Evolutionary conservation across 306 rosid genomes (phyloP), one percentile per base, ranked within the genome.

Genomic region (Gleditsia sinensis): DNA sequence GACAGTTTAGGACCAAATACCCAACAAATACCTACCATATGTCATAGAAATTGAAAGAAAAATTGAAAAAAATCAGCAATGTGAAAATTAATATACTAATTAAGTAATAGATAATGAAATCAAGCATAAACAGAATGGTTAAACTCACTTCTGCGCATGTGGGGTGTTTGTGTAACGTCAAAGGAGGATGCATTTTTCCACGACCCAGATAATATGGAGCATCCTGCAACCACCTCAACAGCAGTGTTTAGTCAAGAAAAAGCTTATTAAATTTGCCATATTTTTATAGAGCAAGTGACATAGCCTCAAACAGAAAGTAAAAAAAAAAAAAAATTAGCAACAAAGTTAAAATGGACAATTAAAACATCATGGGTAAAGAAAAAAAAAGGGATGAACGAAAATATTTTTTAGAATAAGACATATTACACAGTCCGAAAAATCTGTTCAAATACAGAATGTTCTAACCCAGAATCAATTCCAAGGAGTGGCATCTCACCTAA

Each of bases 121-220:
- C 2, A 80, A 17, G 3, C 8, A 36, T n/a, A 56, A 74, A 45
- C 1, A 3, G 14, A 3, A 19, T 75, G 56, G 48, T 63, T 1
- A 64, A 79, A 84, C 96, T 91, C 69, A 94, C 98, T 69, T 91
- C 89, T 0, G 91, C 89, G 5, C 98, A 91, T 94, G 87, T 89
- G 0, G 98, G 98, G 76, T 94, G 98, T 82, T 91, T 91, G 87
- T 94, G 98, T 67, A 91, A 71, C 45, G 98, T 87, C 51, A 94
- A 75, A 61, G 97, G 98, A 83, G 98, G 98, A 78, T 94, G 98
- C 97, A 94, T 86, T 75, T 75, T 81, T 80, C 16, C 39, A 73
- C 60, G 59, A 61, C 6, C 17, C 69, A 83, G 25, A 75, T 80
- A 81, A 78, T 25, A 74, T 45, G 34, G 45, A 82, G 77, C 46